Percentiles rank a stretch among this genome's conserved stretches.
phyloP scores from a whole-genome alignment of 768 basidiomycete genomes.

The Kwoniella dendrophila region DNA sequence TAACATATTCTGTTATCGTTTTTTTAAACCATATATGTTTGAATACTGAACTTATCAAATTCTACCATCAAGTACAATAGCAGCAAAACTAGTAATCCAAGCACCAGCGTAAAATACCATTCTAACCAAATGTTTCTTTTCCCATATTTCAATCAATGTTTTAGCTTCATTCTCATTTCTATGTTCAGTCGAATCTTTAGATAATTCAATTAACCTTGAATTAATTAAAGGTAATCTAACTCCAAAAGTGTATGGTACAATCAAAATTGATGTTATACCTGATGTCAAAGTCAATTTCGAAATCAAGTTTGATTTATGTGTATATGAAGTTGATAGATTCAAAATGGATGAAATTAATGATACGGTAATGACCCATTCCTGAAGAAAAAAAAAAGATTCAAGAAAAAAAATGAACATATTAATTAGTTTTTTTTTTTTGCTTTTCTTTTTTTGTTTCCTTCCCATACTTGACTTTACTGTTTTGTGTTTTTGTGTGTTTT shows the following conservation, averaged over 20 bases:
- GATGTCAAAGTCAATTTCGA: conserved; percentile 4
- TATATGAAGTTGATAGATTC: conserved; percentile 11
- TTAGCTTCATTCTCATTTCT: not conserved
- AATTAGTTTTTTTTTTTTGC: no score
- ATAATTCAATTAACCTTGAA: conserved; percentile 1
- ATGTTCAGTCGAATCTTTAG: not conserved
- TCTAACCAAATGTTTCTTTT: conserved; percentile 7
- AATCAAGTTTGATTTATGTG: conserved; percentile 7
- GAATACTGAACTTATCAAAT: no score
- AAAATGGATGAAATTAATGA: conserved; percentile 6
- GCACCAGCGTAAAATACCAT: not conserved
- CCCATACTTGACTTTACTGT: no score
- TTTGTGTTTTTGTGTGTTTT: no score
- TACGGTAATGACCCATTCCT: conserved; percentile 6
- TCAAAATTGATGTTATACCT: not conserved
- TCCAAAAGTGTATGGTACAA: conserved; percentile 8
- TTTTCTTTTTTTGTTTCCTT: no score
- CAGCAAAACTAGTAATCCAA: not conserved
- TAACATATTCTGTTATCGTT: no score
- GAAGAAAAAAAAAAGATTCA: no score
- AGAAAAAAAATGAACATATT: no score
- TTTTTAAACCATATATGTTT: no score
- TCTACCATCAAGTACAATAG: conserved; percentile 13
- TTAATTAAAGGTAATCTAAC: conserved; percentile 11
- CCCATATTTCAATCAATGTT: conserved; percentile 1